A percentile compares a stretch with the other conserved stretches of the same genome.
phyloP scores from a whole-genome alignment of 2,329 filamentous ascomycete species.

The Aspergillus clavatus region DNA sequence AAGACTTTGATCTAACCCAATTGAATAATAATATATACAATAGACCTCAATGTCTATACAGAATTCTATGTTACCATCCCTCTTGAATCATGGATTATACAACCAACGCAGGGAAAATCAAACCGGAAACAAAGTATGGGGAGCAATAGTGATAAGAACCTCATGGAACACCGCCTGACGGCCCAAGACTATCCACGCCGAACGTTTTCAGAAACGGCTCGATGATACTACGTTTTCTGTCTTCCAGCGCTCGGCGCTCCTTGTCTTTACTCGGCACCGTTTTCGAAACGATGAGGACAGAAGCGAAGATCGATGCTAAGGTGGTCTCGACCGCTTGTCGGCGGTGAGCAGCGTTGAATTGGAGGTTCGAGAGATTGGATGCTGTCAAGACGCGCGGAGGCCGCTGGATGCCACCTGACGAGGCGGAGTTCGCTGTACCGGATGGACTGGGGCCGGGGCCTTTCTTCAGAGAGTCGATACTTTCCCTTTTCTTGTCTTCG shows the following conservation, averaged over 20 bases:
- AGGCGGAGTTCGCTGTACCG: conserved; percentile 26
- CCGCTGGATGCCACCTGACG: conserved; percentile 28
- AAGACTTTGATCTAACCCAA: too few species aligned
- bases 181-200: conserved; percentile 30
- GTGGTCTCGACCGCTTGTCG: conserved; percentile 56
- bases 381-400: conserved; percentile 20
- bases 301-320: conserved; percentile 62
- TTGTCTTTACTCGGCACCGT: conserved; percentile 46
- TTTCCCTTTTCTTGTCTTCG: conserved; percentile 2
- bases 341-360: conserved; percentile 45
- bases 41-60: too few species aligned
- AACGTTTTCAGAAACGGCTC: conserved; percentile 61
- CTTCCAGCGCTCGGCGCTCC: conserved; percentile 57
- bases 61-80: background rate
- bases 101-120: background rate
- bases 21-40: too few species aligned
- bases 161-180: conserved; percentile 26
- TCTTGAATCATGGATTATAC: background rate
- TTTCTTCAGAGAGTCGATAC: conserved; percentile 4
- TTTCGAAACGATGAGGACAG: conserved; percentile 54
- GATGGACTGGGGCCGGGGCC: conserved; percentile 15
- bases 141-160: too few species aligned
- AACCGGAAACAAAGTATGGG: background rate
- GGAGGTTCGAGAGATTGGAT: conserved; percentile 24
- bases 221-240: conserved; percentile 61